Percentiles rank a stretch among this genome's conserved stretches.
Conservation (phyloP, 768 basidiomycete species). For the Rhizopogon salebrosus region DNA sequence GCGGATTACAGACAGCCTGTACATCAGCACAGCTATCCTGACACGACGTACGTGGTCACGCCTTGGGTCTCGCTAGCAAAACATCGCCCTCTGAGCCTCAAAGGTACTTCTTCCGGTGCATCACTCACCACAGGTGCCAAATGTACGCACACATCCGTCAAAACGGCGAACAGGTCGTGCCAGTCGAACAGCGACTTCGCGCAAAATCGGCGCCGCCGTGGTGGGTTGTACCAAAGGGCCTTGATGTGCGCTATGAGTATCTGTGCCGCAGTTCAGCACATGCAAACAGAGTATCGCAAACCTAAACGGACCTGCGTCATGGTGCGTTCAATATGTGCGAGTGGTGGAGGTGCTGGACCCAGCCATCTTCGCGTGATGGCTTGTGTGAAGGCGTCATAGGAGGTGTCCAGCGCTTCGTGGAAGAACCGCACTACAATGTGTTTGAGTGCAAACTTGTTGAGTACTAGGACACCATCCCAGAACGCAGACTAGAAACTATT, state of each 20-base stretch:
- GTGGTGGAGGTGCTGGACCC: slow-evolving; percentile 29
- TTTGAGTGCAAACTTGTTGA: slow-evolving; percentile 43
- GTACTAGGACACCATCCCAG: slow-evolving; percentile 49
- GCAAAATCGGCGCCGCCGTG: slow-evolving; percentile 59
- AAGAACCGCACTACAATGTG: slow-evolving; percentile 66
- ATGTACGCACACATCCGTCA: slow-evolving; percentile 21
- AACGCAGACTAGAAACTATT: slow-evolving; percentile 44
- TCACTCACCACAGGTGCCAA: slow-evolving; percentile 15
- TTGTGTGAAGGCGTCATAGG: slow-evolving; percentile 42
- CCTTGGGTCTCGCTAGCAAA: slow-evolving; percentile 11
- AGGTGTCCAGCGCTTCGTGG: slow-evolving; percentile 52
- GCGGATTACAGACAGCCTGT: slow-evolving; percentile 54
- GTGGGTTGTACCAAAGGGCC: slow-evolving; percentile 63
- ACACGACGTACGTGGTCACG: slow-evolving; percentile 35
- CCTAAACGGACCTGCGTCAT: slow-evolving; percentile 29
- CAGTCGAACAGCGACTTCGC: slow-evolving; percentile 61
- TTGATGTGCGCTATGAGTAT: slow-evolving; percentile 53
- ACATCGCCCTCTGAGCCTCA: background rate
- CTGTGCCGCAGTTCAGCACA: slow-evolving; percentile 28
- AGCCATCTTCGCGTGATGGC: slow-evolving; percentile 35
- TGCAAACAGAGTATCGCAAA: background rate
- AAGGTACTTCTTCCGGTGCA: background rate
- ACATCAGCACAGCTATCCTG: slow-evolving; percentile 45
- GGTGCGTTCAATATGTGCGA: slow-evolving; percentile 36
- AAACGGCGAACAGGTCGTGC: slow-evolving; percentile 56